Conservation (phyloP, 768 basidiomycete species). For the Pleurotus giganteus region DNA sequence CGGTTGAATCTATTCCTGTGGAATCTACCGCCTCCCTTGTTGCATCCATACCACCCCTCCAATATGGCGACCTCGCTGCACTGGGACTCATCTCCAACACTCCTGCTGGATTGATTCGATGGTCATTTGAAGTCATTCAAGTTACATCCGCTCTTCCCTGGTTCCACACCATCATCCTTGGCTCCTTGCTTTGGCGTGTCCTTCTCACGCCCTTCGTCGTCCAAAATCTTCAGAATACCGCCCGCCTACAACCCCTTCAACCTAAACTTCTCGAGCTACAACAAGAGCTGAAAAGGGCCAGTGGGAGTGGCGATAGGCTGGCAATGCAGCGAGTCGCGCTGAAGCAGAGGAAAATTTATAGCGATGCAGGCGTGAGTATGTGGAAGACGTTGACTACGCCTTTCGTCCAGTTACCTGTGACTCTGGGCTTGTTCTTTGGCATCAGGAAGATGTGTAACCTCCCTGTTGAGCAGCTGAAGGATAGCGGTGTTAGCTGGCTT, state of each 20-base stretch:
- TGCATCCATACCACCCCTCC: slow-evolving; percentile 42
- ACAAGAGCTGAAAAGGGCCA: slow-evolving; percentile 38
- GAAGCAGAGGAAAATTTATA: slow-evolving; percentile 55
- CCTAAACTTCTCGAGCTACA: slow-evolving; percentile 47
- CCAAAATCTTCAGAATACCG: slow-evolving; percentile 52
- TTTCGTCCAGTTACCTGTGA: slow-evolving; percentile 71
- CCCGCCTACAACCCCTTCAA: slow-evolving; percentile 60
- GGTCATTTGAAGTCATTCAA: slow-evolving; percentile 66
- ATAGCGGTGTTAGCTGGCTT: slow-evolving; percentile 72
- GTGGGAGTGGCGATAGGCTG: slow-evolving; percentile 32
- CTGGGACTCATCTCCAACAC: slow-evolving; percentile 63
- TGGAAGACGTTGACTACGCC: slow-evolving; percentile 45
- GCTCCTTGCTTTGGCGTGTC: slow-evolving; percentile 60
- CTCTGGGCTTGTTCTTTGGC: slow-evolving; percentile 82
- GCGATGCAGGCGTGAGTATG: slow-evolving; percentile 65
- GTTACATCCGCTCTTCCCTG: slow-evolving; percentile 73
- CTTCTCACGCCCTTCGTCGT: slow-evolving; percentile 61
- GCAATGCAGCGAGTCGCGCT: slow-evolving; percentile 54
- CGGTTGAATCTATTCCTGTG: not conserved
- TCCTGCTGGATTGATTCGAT: slow-evolving; percentile 62
- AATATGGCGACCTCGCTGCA: slow-evolving; percentile 70
- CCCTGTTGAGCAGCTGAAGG: slow-evolving; percentile 71
- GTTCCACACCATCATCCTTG: slow-evolving; percentile 78
- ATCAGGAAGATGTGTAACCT: slow-evolving; percentile 67
- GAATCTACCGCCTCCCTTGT: not conserved